A percentile compares a stretch with the other conserved stretches of the same genome.
Conservation (phyloP, 2,329 filamentous ascomycete genomes). For the Huntiella omanensis region DNA sequence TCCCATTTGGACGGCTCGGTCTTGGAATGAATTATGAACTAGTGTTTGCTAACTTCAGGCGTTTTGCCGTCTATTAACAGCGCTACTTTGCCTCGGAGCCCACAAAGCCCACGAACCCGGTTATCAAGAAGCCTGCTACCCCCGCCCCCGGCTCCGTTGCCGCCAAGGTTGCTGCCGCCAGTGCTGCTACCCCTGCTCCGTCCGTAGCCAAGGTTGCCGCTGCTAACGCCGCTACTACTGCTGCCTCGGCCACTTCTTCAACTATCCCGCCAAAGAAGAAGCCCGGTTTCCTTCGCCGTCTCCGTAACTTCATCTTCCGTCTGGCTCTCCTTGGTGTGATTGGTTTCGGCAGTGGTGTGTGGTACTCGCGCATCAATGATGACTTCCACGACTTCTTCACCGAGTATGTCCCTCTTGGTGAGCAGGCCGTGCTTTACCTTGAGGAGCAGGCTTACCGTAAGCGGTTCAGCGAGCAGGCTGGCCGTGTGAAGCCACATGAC, state of each 20-base stretch:
- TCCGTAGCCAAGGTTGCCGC: constrained; percentile 11
- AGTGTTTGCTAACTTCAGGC: constrained; percentile 1
- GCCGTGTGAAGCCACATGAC: constrained; percentile 34
- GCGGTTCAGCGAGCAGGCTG: constrained; percentile 46
- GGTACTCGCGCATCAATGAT: constrained; percentile 83
- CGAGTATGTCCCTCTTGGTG: constrained; percentile 85
- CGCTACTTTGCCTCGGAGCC: constrained; percentile 36
- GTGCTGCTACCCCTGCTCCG: constrained; percentile 13
- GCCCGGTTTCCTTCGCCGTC: constrained; percentile 50
- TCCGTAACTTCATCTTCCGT: constrained; percentile 61
- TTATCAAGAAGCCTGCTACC: constrained; percentile 17
- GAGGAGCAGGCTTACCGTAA: constrained; percentile 88
- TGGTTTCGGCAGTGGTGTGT: constrained; percentile 74
- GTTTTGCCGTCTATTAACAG: constrained; percentile 18
- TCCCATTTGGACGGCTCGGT: neutral
- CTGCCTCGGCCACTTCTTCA: constrained; percentile 6
- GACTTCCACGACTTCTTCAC: constrained; percentile 99
- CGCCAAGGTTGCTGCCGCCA: constrained; percentile 14
- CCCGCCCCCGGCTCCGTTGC: constrained; percentile 20
- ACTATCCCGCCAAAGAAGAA: constrained; percentile 22
- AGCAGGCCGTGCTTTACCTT: constrained; percentile 85
- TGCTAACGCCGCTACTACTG: constrained; percentile 12
- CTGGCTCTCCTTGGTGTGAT: constrained; percentile 58
- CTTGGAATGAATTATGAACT: neutral
- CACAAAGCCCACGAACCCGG: constrained; percentile 16